Conservation (phyloP, 345 rosid species). For the Nasturtium officinale region DNA sequence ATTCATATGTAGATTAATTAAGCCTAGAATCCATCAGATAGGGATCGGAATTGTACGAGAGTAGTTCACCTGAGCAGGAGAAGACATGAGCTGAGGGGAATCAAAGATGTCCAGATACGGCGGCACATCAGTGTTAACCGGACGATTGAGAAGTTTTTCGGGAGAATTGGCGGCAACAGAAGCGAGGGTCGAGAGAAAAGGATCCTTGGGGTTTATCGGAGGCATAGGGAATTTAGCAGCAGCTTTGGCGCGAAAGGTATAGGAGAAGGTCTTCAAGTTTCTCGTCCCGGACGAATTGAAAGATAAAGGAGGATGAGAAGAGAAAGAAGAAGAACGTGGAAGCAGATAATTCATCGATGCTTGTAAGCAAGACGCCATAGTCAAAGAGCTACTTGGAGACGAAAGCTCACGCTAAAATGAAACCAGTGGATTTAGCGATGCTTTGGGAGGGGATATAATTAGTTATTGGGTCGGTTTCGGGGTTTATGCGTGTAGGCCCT, state of each 20-base stretch:
- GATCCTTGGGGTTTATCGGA: slow-evolving; percentile 77
- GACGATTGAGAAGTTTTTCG: slow-evolving; percentile 54
- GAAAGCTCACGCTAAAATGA: slow-evolving; percentile 36
- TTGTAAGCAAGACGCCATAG: slow-evolving; percentile 60
- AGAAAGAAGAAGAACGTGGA: slow-evolving; percentile 35
- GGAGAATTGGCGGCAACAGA: slow-evolving; percentile 64
- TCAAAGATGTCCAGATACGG: slow-evolving; percentile 80
- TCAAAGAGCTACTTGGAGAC: slow-evolving; percentile 5
- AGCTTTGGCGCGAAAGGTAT: slow-evolving; percentile 45
- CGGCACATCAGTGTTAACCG: slow-evolving; percentile 53
- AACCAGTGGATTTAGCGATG: slow-evolving; percentile 37
- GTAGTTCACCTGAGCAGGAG: slow-evolving; percentile 67
- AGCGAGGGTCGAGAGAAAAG: slow-evolving; percentile 66
- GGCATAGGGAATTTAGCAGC: slow-evolving; percentile 69
- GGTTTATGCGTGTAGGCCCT: background rate
- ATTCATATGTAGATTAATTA: background rate
- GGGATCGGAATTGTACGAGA: background rate
- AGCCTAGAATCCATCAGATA: background rate
- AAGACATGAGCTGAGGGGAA: slow-evolving; percentile 76
- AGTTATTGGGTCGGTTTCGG: background rate
- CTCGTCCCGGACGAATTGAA: slow-evolving; percentile 42
- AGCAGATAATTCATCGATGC: slow-evolving; percentile 49
- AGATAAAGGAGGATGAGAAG: slow-evolving; percentile 33
- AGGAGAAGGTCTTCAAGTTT: slow-evolving; percentile 39
- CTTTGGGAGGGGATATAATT: background rate